phyloP scores from a whole-genome alignment of 202 grass and related monocot genomes.

The Eragrostis tef region DNA sequence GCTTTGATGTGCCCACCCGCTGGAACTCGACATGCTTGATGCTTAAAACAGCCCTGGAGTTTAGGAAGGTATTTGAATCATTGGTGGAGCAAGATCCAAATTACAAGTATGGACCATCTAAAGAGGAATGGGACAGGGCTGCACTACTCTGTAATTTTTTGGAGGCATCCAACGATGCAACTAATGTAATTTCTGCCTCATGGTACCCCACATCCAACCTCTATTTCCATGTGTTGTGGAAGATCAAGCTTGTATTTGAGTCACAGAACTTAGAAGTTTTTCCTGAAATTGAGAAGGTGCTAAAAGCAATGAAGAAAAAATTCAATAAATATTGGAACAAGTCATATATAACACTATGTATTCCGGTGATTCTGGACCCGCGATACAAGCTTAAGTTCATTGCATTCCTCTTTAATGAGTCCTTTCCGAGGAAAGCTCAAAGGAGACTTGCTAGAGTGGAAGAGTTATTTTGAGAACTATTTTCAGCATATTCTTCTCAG shows the following conservation, averaged over 20 bases:
- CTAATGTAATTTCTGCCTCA: neutral
- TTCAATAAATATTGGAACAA: neutral
- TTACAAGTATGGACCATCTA: neutral
- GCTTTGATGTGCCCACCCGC: neutral
- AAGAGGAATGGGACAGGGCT: neutral
- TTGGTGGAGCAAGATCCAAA: neutral
- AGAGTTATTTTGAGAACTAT: neutral
- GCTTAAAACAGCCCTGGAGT: too few species aligned
- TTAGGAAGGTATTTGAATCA: neutral
- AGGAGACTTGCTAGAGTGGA: neutral
- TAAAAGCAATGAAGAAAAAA: neutral
- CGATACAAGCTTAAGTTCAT: neutral
- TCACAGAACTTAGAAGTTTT: neutral
- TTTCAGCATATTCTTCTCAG: neutral
- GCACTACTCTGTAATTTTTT: neutral
- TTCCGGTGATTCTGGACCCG: neutral
- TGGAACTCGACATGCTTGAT: too few species aligned
- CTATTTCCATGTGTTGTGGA: slow-evolving; percentile 9
- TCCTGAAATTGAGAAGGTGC: neutral
- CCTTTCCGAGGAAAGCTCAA: neutral
- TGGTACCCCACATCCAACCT: neutral
- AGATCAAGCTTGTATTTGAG: neutral
- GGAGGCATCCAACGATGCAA: slow-evolving; percentile 7
- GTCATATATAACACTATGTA: neutral
- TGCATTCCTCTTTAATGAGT: neutral